Evolutionary conservation across 805 yeast species (phyloP), one percentile per base, ranked within the genome.

Genomic region (Metschnikowia baotianmanensis): DNA sequence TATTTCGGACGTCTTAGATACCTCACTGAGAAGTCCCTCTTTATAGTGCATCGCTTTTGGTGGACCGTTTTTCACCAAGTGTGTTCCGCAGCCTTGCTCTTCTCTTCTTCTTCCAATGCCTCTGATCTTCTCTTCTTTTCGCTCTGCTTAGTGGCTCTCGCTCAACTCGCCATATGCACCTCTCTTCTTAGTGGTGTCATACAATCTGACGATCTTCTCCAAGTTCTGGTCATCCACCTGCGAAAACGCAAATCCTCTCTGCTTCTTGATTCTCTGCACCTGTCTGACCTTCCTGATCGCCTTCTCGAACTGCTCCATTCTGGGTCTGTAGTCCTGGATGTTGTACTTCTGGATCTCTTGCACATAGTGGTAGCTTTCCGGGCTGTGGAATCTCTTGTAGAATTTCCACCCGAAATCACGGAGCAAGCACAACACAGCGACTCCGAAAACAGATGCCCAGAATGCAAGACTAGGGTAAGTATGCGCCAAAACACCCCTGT

Each of bases 231-330:
- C 67, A 48, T 88, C 96, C 34, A 86, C 89, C 63, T 93, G 98
- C 6, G 97, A 89, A 56, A 93, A 93, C 1, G 99, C 99, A 72
- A 87, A 93, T 5, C 99, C 99, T 65, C 98, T 82, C 66, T 93
- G 99, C 58, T 93, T 93, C 61, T 95, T 86, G 86, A 93, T 91
- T 63, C 99, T 78, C 63, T 91, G 96, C 27, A 93, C 98, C 64
- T 95, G 99, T 64, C 99, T 83, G 19, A 93, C 98, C 59, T 89
- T 93, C 58, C 98, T 77, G 42, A 93, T 93, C 5, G 98, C 97
- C 61, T 85, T 89, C 63, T 93, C 99, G 74, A 93, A 93, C 49
- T 90, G 95, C 52, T 89, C 96, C 77, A 90, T 80, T 53, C 96
- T 80, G n/a, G 99, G 99, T 50, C 96, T 77, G 62, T 86, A 86